These are phyloP conservation scores for Podaxis mareebaensis DNA, from an alignment of 768 basidiomycete genomes.

Conservation along the genomic window DNA sequence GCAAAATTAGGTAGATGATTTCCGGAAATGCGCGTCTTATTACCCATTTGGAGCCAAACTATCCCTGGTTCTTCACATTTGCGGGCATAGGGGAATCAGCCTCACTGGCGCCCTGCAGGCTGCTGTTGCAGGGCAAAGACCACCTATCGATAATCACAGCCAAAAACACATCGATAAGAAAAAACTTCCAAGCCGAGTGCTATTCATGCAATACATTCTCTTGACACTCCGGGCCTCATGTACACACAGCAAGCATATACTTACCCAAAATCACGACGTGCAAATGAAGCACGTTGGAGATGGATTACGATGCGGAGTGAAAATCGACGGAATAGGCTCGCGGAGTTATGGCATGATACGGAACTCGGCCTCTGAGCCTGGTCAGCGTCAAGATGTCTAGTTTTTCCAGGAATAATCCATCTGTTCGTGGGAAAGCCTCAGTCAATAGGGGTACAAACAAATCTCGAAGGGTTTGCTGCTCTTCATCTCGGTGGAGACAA, in stretches of 20 bases:
- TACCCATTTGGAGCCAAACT: slow-evolving; percentile 10
- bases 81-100: slow-evolving; percentile 14
- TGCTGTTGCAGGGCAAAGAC: slow-evolving; percentile 4
- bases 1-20: slow-evolving; percentile 10
- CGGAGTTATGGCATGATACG: slow-evolving; percentile 10
- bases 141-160: slow-evolving; percentile 14
- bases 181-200: slow-evolving; percentile 6
- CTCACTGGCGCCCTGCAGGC: slow-evolving; percentile 11
- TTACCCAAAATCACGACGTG: slow-evolving; percentile 7
- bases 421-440: slow-evolving; percentile 1
- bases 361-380: slow-evolving; percentile 7
- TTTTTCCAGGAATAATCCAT: slow-evolving; percentile 10
- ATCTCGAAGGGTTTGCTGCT: not conserved
- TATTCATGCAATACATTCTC: not conserved
- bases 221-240: slow-evolving; percentile 9
- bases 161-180: slow-evolving; percentile 15
- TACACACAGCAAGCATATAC: not conserved
- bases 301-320: slow-evolving; percentile 1
- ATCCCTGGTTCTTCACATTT: slow-evolving; percentile 16
- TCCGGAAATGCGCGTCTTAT: slow-evolving; percentile 9
- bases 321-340: slow-evolving; percentile 6
- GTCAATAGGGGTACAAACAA: not conserved
- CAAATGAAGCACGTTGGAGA: slow-evolving; percentile 14
- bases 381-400: not conserved
- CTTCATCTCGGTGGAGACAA: not conserved